phyloP scores from a whole-genome alignment of 495 filamentous ascomycete species.

The Daldinia decipiens region DNA sequence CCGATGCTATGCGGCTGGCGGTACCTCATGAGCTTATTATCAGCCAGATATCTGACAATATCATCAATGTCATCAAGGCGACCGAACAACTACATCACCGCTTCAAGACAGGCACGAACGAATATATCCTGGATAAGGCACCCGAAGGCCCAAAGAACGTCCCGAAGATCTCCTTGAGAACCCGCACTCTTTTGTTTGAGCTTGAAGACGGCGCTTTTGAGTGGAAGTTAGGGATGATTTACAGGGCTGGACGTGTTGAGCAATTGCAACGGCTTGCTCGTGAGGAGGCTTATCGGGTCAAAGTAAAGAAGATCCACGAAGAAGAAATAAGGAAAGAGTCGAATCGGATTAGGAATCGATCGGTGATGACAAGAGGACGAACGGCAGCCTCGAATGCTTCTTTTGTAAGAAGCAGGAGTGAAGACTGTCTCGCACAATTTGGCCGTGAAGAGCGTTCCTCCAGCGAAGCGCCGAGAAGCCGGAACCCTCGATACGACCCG shows the following conservation, averaged over 20 bases:
- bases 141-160: conserved; percentile 87
- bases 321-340: conserved; percentile 67
- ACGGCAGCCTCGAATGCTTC: conserved; percentile 44
- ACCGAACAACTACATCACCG: conserved; percentile 89
- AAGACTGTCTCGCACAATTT: conserved; percentile 48
- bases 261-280: conserved; percentile 88
- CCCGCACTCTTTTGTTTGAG: conserved; percentile 84
- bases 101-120: conserved; percentile 84
- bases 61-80: conserved; percentile 87
- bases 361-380: conserved; percentile 58
- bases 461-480: conserved; percentile 49
- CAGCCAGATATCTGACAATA: conserved; percentile 90
- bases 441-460: conserved; percentile 60
- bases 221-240: conserved; percentile 94
- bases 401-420: conserved; percentile 58
- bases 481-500: conserved; percentile 73
- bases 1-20: conserved; percentile 86
- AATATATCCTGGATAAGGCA: conserved; percentile 83
- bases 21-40: conserved; percentile 95
- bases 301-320: conserved; percentile 82
- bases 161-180: conserved; percentile 83
- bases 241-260: conserved; percentile 85
- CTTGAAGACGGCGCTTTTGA: conserved; percentile 97
- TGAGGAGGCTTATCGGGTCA: conserved; percentile 88
- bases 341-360: conserved; percentile 58